These are phyloP conservation scores for Boletus rubroflammeus DNA, from an alignment of 768 basidiomycete genomes.

Conservation along the genomic window DNA sequence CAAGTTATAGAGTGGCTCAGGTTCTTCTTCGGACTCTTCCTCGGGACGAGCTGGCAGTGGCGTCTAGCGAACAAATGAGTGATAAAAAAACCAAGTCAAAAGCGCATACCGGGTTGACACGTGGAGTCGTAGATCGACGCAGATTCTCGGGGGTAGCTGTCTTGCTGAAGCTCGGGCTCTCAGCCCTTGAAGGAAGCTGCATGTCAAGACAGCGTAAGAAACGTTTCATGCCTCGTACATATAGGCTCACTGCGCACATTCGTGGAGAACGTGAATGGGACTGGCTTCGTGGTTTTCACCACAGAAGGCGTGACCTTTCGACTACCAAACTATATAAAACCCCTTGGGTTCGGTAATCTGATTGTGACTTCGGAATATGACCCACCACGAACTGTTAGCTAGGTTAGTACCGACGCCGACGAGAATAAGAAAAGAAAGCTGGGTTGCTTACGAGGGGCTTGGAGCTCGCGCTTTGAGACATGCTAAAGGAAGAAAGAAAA, in stretches of 20 bases:
- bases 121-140: background rate
- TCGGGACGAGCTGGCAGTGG: background rate
- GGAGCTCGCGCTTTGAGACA: background rate
- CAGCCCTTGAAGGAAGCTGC: background rate
- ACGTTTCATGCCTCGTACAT: background rate
- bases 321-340: slow-evolving; percentile 6
- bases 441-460: background rate
- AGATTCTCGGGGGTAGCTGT: background rate
- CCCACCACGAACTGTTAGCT: slow-evolving; percentile 3
- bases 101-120: background rate
- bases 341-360: background rate
- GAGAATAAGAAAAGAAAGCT: background rate
- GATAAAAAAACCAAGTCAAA: background rate
- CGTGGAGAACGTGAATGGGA: slow-evolving; percentile 6
- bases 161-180: background rate
- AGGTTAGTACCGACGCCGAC: background rate
- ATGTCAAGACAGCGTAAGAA: background rate
- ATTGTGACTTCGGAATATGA: background rate
- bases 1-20: slow-evolving; percentile 4
- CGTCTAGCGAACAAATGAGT: background rate
- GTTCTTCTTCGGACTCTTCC: background rate
- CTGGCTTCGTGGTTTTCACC: background rate
- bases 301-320: background rate
- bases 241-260: background rate
- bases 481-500: background rate